phyloP scores from a whole-genome alignment of 2,329 filamentous ascomycete species.

The Akanthomyces muscarius region DNA sequence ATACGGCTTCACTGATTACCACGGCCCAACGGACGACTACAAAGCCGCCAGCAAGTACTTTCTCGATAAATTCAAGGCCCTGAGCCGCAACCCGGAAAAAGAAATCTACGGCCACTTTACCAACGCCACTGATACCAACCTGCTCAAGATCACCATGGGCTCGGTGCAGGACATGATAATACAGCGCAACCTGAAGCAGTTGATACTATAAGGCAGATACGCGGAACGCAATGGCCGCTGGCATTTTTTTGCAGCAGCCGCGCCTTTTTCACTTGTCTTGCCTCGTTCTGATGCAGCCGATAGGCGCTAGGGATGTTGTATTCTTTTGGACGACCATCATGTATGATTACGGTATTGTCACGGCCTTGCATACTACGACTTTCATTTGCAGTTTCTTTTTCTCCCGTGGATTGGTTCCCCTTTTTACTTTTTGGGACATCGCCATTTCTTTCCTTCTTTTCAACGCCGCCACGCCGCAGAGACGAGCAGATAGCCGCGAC shows the following conservation, averaged over 20 bases:
- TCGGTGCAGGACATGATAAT: slow-evolving; percentile 87
- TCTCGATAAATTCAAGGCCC: slow-evolving; percentile 71
- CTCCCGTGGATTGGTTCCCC: neutral
- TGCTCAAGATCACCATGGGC: slow-evolving; percentile 81
- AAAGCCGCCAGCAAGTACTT: slow-evolving; percentile 77
- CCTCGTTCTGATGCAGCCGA: neutral
- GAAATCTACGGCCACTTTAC: slow-evolving; percentile 62
- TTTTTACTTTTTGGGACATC: neutral
- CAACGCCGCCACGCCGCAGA: neutral
- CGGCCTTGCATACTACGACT: slow-evolving; percentile 11
- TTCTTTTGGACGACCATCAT: slow-evolving; percentile 10
- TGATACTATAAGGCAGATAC: slow-evolving; percentile 55
- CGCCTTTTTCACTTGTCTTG: neutral
- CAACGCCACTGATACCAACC: slow-evolving; percentile 63
- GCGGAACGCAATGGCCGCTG: neutral
- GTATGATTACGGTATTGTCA: slow-evolving; percentile 18
- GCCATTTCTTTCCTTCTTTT: too few species aligned
- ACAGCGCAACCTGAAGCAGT: slow-evolving; percentile 74
- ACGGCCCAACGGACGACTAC: slow-evolving; percentile 65
- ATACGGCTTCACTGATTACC: slow-evolving; percentile 75
- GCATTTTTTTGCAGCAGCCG: neutral
- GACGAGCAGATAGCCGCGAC: neutral
- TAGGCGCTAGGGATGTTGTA: neutral
- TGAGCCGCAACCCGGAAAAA: slow-evolving; percentile 66
- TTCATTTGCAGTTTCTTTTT: neutral